Evolutionary conservation across 345 rosid species (phyloP), one percentile per base, ranked within the genome.

Genomic region (Gynandropsis gynandra): DNA sequence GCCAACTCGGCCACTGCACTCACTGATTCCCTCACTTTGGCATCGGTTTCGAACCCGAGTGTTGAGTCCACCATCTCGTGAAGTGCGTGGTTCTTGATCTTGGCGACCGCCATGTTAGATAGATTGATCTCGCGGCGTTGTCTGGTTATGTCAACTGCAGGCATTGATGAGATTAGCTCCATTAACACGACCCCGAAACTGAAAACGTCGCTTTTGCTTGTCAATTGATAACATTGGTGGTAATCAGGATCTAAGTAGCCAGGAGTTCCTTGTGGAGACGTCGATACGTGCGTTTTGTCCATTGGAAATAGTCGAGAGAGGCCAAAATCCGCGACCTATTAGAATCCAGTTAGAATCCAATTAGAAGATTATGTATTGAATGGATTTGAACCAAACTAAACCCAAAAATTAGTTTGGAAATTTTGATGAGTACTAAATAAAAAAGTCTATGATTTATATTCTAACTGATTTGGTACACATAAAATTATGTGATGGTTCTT

Each of bases 211-310:
- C 98, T 90, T 74, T 83, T 90, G 54, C 63, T 72, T 0, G 96
- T 83, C 41, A 90, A 74, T 46, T 87, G 98, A 64, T 83, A 90
- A 61, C 89, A 81, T 45, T 80, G 71, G 55, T 79, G 89, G 60
- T 90, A 90, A 55, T 90, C 98, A 0, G 98, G 98, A 58, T 87
- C 98, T 1, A 90, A 80, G 15, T 90, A 90, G 12, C 98, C 98
- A 0, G 98, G 98, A 34, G 98, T 90, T 12, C 98, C 98, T 54
- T 90, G 96, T 10, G 98, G 98, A 38, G 87, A 81, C 3, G 98
- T 90, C 0, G 96, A 90, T 54, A 90, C 76, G 40, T 90, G 98
- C 1, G 98, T 76, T 50, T 29, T 79, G 51, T 76, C 47, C 0
- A n/a, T 34, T 7, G 96, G 98, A 39, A 86, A 90, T 35, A 87